Evolutionary conservation across 2,329 filamentous ascomycete genomes (phyloP), one percentile per base, ranked within the genome.

Genomic region (Aspergillus cejpii): DNA sequence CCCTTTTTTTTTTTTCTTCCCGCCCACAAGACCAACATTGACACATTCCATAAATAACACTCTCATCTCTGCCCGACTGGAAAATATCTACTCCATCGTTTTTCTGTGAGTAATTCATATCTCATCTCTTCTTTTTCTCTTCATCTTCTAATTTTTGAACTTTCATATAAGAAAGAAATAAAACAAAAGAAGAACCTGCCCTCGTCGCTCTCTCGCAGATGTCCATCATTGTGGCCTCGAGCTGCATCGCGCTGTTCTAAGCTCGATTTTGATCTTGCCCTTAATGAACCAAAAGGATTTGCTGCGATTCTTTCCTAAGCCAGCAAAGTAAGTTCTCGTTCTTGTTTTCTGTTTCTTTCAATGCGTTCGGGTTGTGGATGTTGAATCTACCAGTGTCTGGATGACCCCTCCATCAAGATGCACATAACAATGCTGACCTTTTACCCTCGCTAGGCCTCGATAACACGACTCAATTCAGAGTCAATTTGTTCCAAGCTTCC

Each of bases 261-360:
- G 55, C 53, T 53, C 56, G 59, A 58, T 54, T 54, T n/a, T 59
- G 51, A 50, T 53, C 48, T 48, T 48, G 62, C 74, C 71, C 80
- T 87, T 81, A 83, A 95, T 95, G 89, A 90, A 81, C 85, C 84
- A 79, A 70, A 85, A 84, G 74, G 87, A 94, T 73, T 82, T 94
- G 65, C 81, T 94, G 67, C 86, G 88, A 74, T 92, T 94, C 76
- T 81, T 95, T 61, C 94, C 87, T 67, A 92, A 92, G 78, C 88
- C 88, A 67, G 87, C 87, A 71, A 94, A 94, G 89, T 94, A 74
- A 67, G 85, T 52, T n/a, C 44, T 24, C 39, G 26, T 28, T 42
- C 43, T 42, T 8, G 19, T 6, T 21, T 33, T 41, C 19, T 26
- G 21, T 28, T 43, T 44, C 26, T 21, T 33, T 40, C n/a, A n/a